These are phyloP conservation scores for Ricinus communis DNA, from an alignment of 345 rosid species.

Conservation along the genomic window DNA sequence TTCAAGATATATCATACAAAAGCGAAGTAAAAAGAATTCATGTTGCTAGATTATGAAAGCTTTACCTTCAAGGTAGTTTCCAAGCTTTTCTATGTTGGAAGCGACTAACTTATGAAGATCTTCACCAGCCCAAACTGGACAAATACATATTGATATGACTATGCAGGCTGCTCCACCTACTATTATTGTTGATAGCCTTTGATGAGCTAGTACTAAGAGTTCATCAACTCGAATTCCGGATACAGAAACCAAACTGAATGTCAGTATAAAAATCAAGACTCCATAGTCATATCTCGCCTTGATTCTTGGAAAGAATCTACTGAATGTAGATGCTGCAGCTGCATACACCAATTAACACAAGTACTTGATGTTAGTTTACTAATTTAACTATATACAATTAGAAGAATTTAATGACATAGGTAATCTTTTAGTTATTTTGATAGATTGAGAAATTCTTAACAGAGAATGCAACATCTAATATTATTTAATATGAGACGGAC, in stretches of 20 bases:
- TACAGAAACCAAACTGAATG: constrained; percentile 35
- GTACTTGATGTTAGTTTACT: too few relatives aligned
- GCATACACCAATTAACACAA: neutral
- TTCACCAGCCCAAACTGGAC: constrained; percentile 38
- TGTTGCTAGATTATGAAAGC: too few relatives aligned
- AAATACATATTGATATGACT: constrained; percentile 20
- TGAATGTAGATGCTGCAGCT: constrained; percentile 33
- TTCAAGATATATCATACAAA: too few relatives aligned
- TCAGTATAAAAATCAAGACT: constrained; percentile 35
- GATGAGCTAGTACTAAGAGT: constrained; percentile 18
- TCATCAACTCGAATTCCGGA: constrained; percentile 29
- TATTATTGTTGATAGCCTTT: constrained; percentile 24
- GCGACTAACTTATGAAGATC: constrained; percentile 28
- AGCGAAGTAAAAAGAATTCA: too few relatives aligned
- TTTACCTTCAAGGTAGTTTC: constrained; percentile 26
- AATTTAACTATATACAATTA: too few relatives aligned
- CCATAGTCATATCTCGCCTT: constrained; percentile 48
- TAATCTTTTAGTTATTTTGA: too few relatives aligned
- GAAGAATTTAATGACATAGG: too few relatives aligned
- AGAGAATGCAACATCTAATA: too few relatives aligned
- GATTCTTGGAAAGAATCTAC: constrained; percentile 37
- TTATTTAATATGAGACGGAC: too few relatives aligned
- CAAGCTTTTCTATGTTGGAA: constrained; percentile 31
- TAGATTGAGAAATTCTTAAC: too few relatives aligned
- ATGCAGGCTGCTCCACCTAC: constrained; percentile 31